Evolutionary conservation across 768 basidiomycete species (phyloP), one percentile per base, ranked within the genome.

Genomic region (Phylloporus scabripes): DNA sequence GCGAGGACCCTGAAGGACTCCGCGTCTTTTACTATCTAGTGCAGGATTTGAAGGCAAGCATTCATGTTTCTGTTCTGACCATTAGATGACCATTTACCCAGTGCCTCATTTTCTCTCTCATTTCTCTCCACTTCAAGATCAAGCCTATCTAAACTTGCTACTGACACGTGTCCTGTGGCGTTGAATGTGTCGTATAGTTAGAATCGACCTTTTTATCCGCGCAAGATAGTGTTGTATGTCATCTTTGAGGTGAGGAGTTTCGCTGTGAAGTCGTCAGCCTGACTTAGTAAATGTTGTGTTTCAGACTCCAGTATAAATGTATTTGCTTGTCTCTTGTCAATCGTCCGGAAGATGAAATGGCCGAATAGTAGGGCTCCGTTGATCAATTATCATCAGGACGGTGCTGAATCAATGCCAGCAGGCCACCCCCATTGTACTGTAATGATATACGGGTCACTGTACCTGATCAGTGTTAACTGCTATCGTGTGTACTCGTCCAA

Each of bases 71-170:
- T 36, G 52, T 26, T 43, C 11, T 6, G 20, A 41, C 2, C 26
- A 45, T 55, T n/a, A 36, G 12, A 29, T 44, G 21, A 52, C 44
- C 23, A 17, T 21, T 45, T 26, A 15, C 26, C 6, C 60, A 99
- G 95, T 97, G 94, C 71, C 80, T 97, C 52, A 94, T 99, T 58
- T 96, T 98, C 70, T 97, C 96, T 8, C 80, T 99, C 53, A 98
- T 99, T 66, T 92, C 92, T 3, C 81, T 99, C 32, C 95, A 99
- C 76, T 98, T 99, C 86, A 98, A 98, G 75, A 98, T 99, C 79
- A 98, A 99, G 78, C 96, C 96, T 14, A 97, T 92, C 59, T 92
- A 82, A 72, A 45, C 12, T 32, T 45, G 31, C 37, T 24, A 12
- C 20, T 34, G 15, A 38, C 29, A 21, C 21, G 14, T 48, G 37